phyloP scores from a whole-genome alignment of 1,139 yeast species.

The Zygoascus sp. region DNA sequence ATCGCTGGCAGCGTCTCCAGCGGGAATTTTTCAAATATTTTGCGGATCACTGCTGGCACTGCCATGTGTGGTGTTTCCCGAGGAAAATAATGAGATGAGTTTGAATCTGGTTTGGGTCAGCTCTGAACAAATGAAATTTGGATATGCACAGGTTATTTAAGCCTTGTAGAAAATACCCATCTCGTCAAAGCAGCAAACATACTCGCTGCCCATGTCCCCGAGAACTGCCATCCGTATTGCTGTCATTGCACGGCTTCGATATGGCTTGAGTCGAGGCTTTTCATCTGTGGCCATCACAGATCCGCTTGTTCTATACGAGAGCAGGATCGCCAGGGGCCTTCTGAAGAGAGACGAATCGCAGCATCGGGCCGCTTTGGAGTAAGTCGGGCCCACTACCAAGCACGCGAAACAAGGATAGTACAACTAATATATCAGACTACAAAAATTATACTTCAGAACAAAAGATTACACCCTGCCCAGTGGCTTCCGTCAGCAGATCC shows the following conservation, averaged over 20 bases:
- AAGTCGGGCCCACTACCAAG: neutral
- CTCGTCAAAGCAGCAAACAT: neutral
- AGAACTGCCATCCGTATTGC: no score
- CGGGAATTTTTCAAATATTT: conserved; percentile 50
- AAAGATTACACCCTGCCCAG: conserved; percentile 57
- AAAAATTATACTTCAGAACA: conserved; percentile 54
- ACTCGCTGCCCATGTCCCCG: no score
- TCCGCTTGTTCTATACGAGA: conserved; percentile 56
- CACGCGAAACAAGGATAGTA: neutral
- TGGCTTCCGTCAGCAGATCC: conserved; percentile 45
- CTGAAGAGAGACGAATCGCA: conserved; percentile 55
- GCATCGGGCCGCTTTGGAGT: conserved; percentile 55
- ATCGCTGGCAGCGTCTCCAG: conserved; percentile 37
- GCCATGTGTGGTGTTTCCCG: no score
- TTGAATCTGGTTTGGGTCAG: neutral
- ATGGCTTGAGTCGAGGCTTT: neutral
- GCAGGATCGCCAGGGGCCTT: conserved; percentile 48
- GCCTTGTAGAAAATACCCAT: neutral
- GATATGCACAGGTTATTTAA: neutral
- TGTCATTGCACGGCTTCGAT: no score
- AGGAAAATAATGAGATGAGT: no score
- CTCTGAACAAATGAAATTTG: neutral
- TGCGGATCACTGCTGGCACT: conserved; percentile 44
- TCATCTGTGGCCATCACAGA: conserved; percentile 50
- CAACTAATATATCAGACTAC: conserved; percentile 35